Percentiles rank a stretch among this genome's conserved stretches.
Conservation (phyloP, 371 early-diverging fungal genomes). For the Rozella allomycis region DNA sequence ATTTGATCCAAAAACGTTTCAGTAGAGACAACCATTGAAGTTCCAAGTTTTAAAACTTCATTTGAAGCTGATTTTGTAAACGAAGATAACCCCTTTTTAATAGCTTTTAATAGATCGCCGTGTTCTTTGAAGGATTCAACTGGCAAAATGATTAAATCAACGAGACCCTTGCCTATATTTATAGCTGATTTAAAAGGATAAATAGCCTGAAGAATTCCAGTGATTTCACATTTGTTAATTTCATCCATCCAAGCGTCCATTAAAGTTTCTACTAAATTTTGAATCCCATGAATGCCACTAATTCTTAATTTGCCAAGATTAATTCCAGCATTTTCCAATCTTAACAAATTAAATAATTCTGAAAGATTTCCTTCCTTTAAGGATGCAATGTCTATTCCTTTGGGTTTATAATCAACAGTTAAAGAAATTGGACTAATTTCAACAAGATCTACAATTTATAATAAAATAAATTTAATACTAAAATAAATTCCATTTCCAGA, state of each 20-base stretch:
- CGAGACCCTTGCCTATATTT: constrained; percentile 72
- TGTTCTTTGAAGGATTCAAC: constrained; percentile 63
- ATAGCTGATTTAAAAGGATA: constrained; percentile 67
- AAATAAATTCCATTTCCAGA: background rate
- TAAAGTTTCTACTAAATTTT: constrained; percentile 34
- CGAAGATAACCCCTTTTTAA: constrained; percentile 62
- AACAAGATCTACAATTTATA: constrained; percentile 24
- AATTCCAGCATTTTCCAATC: constrained; percentile 72
- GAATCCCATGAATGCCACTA: constrained; percentile 38
- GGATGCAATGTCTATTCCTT: constrained; percentile 48
- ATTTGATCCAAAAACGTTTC: constrained; percentile 75
- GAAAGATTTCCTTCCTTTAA: constrained; percentile 48
- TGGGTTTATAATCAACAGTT: constrained; percentile 89
- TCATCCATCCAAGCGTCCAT: constrained; percentile 66
- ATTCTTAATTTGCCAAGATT: constrained; percentile 45
- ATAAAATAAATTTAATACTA: background rate
- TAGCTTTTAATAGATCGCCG: constrained; percentile 11
- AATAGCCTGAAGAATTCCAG: constrained; percentile 70
- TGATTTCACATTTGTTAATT: constrained; percentile 62
- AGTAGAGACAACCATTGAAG: constrained; percentile 68
- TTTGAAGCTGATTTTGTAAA: constrained; percentile 71
- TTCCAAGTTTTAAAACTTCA: constrained; percentile 69
- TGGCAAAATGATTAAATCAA: constrained; percentile 73
- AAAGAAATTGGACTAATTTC: constrained; percentile 49
- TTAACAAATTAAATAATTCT: constrained; percentile 79